Conservation (phyloP, 345 rosid species). For the Eucalyptus globulus region DNA sequence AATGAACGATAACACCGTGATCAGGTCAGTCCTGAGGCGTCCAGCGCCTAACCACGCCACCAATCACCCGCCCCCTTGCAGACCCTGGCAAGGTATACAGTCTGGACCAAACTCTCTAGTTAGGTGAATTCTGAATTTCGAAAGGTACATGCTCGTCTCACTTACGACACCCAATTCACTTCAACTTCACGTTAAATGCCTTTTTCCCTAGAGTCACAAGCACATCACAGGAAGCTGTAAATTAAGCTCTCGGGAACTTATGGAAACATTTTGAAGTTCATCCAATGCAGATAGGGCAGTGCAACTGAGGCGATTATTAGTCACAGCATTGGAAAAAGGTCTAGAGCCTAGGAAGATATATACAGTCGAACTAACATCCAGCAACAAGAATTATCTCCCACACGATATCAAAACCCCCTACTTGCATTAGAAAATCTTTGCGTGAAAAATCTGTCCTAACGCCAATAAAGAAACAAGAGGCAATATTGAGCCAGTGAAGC, state of each 20-base stretch:
- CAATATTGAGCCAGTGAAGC: background rate
- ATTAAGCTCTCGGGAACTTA: background rate
- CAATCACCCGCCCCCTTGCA: constrained; percentile 61
- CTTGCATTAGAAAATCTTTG: background rate
- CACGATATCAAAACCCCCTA: background rate
- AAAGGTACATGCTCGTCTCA: background rate
- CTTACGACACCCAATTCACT: background rate
- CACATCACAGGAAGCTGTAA: background rate
- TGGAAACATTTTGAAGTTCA: background rate
- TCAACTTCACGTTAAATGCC: background rate
- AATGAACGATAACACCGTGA: constrained; percentile 75
- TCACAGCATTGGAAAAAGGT: background rate
- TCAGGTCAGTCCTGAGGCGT: constrained; percentile 76
- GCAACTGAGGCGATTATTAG: background rate
- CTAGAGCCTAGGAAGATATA: background rate
- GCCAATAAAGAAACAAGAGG: background rate
- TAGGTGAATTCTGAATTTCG: constrained; percentile 8
- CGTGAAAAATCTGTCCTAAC: background rate
- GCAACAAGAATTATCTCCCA: background rate
- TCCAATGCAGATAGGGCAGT: background rate
- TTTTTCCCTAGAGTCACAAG: background rate
- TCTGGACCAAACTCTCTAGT: constrained; percentile 54
- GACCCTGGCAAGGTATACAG: constrained; percentile 62
- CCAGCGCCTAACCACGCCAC: constrained; percentile 41
- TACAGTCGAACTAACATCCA: background rate